A percentile compares a stretch with the other conserved stretches of the same genome.
These are phyloP conservation scores for Neonectria ditissima DNA, from an alignment of 2,329 filamentous ascomycete species.

Conservation along the genomic window DNA sequence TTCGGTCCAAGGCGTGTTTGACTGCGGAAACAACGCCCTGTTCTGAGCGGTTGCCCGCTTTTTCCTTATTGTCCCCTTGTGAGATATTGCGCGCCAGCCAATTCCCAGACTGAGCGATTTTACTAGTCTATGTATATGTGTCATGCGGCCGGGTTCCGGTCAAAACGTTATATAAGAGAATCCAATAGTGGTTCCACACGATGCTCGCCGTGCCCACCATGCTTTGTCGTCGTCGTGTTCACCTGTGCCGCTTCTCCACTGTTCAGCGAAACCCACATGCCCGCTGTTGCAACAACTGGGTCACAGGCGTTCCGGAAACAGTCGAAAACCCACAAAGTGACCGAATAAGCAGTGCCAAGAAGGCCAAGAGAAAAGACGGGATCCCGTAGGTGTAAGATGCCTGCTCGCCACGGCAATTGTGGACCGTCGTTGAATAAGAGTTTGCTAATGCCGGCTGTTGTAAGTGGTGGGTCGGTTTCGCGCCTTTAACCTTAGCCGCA, in stretches of 20 bases:
- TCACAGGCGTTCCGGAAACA: conserved; percentile 36
- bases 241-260: conserved; percentile 17
- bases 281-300: conserved; percentile 17
- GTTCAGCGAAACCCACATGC: conserved; percentile 19
- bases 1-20: conserved; percentile 48
- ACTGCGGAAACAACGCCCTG: conserved; percentile 50
- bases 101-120: conserved; percentile 32
- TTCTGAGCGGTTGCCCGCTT: conserved; percentile 44
- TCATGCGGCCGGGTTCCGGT: conserved; percentile 31
- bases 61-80: conserved; percentile 23
- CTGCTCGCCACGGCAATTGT: conserved; percentile 30
- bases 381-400: conserved; percentile 15
- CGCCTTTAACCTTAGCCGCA: conserved; percentile 18
- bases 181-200: conserved; percentile 41
- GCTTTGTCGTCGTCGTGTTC: conserved; percentile 18
- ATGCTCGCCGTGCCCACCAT: conserved; percentile 26
- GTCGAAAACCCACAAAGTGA: conserved; percentile 35
- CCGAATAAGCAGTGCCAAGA: conserved; percentile 25
- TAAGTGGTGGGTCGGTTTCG: conserved; percentile 27
- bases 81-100: conserved; percentile 26
- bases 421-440: conserved; percentile 47
- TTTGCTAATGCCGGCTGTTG: conserved; percentile 44
- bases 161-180: conserved; percentile 48
- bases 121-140: conserved; percentile 41
- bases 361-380: conserved; percentile 9